A percentile compares a stretch with the other conserved stretches of the same genome.
Evolutionary conservation across 116 monocot species (phyloP).

Genomic region (Cymodocea nodosa): DNA sequence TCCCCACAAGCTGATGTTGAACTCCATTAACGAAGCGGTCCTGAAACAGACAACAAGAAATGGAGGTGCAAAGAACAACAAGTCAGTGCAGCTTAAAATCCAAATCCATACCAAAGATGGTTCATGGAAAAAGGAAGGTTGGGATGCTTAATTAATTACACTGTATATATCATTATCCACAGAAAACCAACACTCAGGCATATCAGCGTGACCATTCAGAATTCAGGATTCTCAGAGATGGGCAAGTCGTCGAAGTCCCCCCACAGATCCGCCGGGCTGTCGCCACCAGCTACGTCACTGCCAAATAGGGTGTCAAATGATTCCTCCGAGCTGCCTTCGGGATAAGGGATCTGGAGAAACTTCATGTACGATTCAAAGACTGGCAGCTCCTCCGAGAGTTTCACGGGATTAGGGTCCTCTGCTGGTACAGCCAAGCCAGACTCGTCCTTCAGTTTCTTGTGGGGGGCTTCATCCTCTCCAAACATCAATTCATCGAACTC

Average conservation of each 20-base stretch:
- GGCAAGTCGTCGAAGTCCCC: slow-evolving; percentile 45
- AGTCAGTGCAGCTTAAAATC: neutral
- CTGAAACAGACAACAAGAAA: slow-evolving; percentile 6
- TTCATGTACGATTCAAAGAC: slow-evolving; percentile 54
- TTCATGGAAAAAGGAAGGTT: neutral
- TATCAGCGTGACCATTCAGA: neutral
- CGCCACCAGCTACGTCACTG: slow-evolving; percentile 21
- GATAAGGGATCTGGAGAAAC: slow-evolving; percentile 34
- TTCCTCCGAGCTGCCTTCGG: slow-evolving; percentile 24
- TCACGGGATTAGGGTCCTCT: slow-evolving; percentile 14
- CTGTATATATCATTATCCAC: slow-evolving; percentile 1
- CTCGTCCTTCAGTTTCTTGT: slow-evolving; percentile 42
- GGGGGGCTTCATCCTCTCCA: slow-evolving; percentile 18
- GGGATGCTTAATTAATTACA: slow-evolving; percentile 3
- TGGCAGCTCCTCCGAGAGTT: slow-evolving; percentile 30
- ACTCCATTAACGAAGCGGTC: neutral
- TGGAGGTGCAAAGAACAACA: neutral
- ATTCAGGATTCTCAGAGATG: neutral
- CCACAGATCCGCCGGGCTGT: slow-evolving; percentile 35
- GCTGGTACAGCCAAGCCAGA: slow-evolving; percentile 13
- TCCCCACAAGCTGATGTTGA: slow-evolving; percentile 2
- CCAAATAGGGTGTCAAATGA: slow-evolving; percentile 26
- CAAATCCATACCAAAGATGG: too few species aligned
- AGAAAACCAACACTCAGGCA: neutral
- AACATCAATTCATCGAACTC: slow-evolving; percentile 11